phyloP scores from a whole-genome alignment of 1,284 basidiomycete species.

The Cutaneotrichosporon spelunceum region DNA sequence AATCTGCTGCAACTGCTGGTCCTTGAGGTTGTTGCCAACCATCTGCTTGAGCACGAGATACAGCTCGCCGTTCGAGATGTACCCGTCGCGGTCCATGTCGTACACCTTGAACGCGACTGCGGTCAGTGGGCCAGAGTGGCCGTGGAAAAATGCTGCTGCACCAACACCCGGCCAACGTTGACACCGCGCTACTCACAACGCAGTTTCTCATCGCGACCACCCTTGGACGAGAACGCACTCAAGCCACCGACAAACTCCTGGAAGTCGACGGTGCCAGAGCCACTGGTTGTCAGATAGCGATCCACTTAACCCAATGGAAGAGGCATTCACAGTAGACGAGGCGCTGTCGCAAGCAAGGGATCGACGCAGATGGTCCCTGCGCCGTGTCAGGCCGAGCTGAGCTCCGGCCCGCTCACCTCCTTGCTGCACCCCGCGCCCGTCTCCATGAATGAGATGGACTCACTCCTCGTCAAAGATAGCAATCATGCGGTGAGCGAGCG shows the following conservation, averaged over 20 bases:
- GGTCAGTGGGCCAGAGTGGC: background rate
- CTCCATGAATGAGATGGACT: constrained; percentile 46
- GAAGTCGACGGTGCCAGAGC: constrained; percentile 97
- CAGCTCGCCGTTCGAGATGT: constrained; percentile 97
- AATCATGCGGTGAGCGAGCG: constrained; percentile 94
- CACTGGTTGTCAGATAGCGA: constrained; percentile 61
- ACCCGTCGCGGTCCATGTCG: constrained; percentile 95
- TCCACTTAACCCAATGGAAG: no score
- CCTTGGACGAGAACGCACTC: constrained; percentile 94
- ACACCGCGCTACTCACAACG: constrained; percentile 63
- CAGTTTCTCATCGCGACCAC: constrained; percentile 93
- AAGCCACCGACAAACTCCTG: constrained; percentile 98
- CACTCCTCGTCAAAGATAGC: constrained; percentile 99
- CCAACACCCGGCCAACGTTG: background rate
- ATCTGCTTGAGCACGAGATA: constrained; percentile 99
- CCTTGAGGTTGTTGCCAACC: constrained; percentile 99
- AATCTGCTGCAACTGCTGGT: constrained; percentile 98
- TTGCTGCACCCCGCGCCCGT: background rate
- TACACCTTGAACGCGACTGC: constrained; percentile 97
- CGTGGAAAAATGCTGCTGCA: background rate
- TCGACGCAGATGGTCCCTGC: no score
- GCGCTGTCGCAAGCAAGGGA: background rate
- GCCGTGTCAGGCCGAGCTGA: no score
- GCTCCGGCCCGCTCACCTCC: background rate
- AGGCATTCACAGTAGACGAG: no score